phyloP scores from a whole-genome alignment of 345 rosid species.

The Dimocarpus longan region DNA sequence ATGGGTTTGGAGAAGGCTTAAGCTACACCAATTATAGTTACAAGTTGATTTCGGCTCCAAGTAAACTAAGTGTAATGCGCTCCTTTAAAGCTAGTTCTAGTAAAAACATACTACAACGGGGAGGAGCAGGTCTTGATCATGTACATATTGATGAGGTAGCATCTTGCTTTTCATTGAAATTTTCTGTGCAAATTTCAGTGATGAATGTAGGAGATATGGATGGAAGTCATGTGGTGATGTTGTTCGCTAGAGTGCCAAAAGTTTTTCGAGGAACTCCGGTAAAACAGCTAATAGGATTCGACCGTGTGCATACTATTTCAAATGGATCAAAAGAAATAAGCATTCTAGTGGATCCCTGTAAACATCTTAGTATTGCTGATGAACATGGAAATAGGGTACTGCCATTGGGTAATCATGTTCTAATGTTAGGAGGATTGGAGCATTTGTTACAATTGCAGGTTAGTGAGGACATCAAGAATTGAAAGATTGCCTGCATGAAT shows the following conservation, averaged over 20 bases:
- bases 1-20: slow-evolving; percentile 75
- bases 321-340: slow-evolving; percentile 40
- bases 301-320: slow-evolving; percentile 61
- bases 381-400: slow-evolving; percentile 59
- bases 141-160: slow-evolving; percentile 33
- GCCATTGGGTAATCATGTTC: slow-evolving; percentile 58
- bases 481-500: neutral
- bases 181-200: slow-evolving; percentile 50
- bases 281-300: slow-evolving; percentile 78
- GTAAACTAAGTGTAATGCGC: slow-evolving; percentile 41
- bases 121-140: slow-evolving; percentile 35
- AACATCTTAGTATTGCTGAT: slow-evolving; percentile 63
- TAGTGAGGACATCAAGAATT: slow-evolving; percentile 19
- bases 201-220: slow-evolving; percentile 60
- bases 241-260: slow-evolving; percentile 59
- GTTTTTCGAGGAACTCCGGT: slow-evolving; percentile 50
- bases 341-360: slow-evolving; percentile 71
- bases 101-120: slow-evolving; percentile 42
- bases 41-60: slow-evolving; percentile 66
- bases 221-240: slow-evolving; percentile 76
- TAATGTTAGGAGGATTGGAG: slow-evolving; percentile 60
- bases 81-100: slow-evolving; percentile 27
- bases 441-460: slow-evolving; percentile 53
- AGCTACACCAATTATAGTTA: slow-evolving; percentile 67
- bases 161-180: slow-evolving; percentile 57